Conservation (phyloP, 2,329 filamentous ascomycete species). For the Shiraia sp. region DNA sequence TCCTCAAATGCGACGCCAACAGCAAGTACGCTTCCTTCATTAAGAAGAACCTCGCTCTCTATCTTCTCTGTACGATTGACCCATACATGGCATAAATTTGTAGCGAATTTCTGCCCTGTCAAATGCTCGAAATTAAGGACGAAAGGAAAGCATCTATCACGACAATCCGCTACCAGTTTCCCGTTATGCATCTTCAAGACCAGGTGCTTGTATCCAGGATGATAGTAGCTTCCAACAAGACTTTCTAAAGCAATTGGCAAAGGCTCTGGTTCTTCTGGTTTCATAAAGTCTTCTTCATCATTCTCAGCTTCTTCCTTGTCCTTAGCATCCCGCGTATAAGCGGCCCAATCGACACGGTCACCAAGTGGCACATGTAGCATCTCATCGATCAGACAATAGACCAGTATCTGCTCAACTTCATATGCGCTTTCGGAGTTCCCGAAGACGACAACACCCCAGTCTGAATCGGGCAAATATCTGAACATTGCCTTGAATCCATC, state of each 20-base stretch:
- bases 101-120: conserved; percentile 3
- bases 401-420: conserved; percentile 8
- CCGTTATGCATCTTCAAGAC: conserved; percentile 5
- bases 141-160: conserved; percentile 14
- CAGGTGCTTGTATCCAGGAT: conserved; percentile 13
- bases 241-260: conserved; percentile 3
- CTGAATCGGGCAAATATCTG: conserved; percentile 8
- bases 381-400: conserved; percentile 11
- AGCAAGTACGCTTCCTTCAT: conserved; percentile 3
- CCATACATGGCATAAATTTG: conserved; percentile 1
- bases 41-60: conserved; percentile 9
- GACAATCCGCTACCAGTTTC: conserved; percentile 9
- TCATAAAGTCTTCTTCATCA: conserved; percentile 1
- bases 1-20: conserved; percentile 10
- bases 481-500: conserved; percentile 12
- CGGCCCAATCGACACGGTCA: conserved; percentile 6
- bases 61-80: conserved; percentile 1
- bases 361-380: conserved; percentile 1
- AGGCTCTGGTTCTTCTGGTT: conserved; percentile 1
- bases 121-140: conserved; percentile 11
- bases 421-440: conserved; percentile 10
- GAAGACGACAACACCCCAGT: conserved; percentile 16
- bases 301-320: conserved; percentile 5
- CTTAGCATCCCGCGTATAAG: conserved; percentile 3
- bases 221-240: conserved; percentile 8